These are phyloP conservation scores for Talaromyces nanjingensis DNA, from an alignment of 495 filamentous ascomycete species.

Conservation along the genomic window DNA sequence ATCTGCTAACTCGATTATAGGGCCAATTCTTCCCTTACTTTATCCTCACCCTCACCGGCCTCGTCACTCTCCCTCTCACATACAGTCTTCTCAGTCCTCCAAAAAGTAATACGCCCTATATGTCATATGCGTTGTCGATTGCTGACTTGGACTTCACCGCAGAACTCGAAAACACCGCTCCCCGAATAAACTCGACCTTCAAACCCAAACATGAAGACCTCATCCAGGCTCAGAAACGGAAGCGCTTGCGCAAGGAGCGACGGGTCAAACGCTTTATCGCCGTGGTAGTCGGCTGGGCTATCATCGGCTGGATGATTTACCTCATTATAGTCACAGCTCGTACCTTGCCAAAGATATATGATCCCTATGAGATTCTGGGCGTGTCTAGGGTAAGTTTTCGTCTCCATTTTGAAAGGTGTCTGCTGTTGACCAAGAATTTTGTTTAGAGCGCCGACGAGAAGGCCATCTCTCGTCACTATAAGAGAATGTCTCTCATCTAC, in stretches of 20 bases:
- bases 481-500: conserved; percentile 72
- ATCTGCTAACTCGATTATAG: conserved; percentile 30
- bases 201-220: conserved; percentile 75
- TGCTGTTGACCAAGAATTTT: neutral
- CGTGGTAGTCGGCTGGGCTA: conserved; percentile 66
- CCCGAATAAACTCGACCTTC: conserved; percentile 67
- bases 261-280: conserved; percentile 79
- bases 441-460: conserved; percentile 72
- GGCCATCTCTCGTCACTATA: conserved; percentile 84
- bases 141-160: conserved; percentile 11
- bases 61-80: conserved; percentile 86
- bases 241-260: conserved; percentile 84
- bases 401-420: neutral
- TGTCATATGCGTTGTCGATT: neutral
- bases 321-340: conserved; percentile 75
- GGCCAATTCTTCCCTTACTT: conserved; percentile 99
- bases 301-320: conserved; percentile 91
- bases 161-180: conserved; percentile 61
- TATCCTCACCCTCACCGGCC: conserved; percentile 79
- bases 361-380: conserved; percentile 90
- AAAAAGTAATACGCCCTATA: conserved; percentile 50
- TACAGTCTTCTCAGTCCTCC: conserved; percentile 74
- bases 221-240: conserved; percentile 75
- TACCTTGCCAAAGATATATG: conserved; percentile 73
- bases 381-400: conserved; percentile 61